Base-by-base conservation (phyloP, 306 rosid genomes). In the Vigna radiata region DNA sequence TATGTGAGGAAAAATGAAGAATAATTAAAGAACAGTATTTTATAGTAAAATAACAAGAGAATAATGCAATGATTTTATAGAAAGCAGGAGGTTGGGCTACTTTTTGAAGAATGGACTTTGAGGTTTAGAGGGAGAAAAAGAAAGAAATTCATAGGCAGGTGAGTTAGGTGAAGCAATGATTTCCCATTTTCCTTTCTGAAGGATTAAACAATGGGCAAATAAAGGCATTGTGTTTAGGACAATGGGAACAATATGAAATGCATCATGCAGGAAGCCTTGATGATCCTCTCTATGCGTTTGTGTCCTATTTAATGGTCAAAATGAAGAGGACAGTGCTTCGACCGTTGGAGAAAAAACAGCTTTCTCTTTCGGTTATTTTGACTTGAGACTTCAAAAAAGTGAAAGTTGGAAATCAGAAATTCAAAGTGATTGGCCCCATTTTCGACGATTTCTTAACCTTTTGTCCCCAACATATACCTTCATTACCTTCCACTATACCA, bases 301-400 rank as follows among this genome's bases (percentile, higher is more conserved):
- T 64, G 65, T 70, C 70, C 74, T 52, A 52, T 71, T 77, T 68
- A 48, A 78, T 82, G 77, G 90, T 85, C 90, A 86, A 85, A 77
- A 67, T 47, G 50, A 59, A 72, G 2, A 67, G 70, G 77, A 58
- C 68, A 72, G 50, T 43, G 70, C 75, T 77, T 76, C 62, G 76
- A 85, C 82, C 65, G 77, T 87, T 83, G 83, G 78, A 71, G 59
- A 48, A 56, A 73, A 60, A 66, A 10, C 48, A 81, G 13, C 29
- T 11, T 23, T 49, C 12, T 76, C 77, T 78, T 64, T 83, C 76
- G 81, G 86, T 88, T 85, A 80, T 72, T 75, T 75, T 73, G 82
- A 77, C 75, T 53, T 70, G 44, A 79, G 29, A 72, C 68, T 65
- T 36, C 55, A 78, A 29, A 55, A 82, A 53, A 79, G 73, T 47